phyloP scores from a whole-genome alignment of 768 basidiomycete species.

The Calocybe indica region DNA sequence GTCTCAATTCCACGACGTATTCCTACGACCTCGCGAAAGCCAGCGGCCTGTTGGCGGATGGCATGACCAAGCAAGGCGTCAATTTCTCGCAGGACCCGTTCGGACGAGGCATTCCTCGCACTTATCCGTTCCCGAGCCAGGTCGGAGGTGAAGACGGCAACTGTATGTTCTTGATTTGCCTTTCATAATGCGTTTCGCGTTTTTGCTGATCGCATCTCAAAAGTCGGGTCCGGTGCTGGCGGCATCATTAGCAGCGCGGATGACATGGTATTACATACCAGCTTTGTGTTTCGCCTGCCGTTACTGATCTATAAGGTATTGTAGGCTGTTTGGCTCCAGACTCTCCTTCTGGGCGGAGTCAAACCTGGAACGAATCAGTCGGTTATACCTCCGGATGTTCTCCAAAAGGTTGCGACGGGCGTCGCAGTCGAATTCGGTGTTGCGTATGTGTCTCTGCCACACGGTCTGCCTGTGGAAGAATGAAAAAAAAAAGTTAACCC shows the following conservation, averaged over 20 bases:
- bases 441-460: neutral
- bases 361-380: conserved; percentile 17
- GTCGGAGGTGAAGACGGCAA: too few relatives aligned
- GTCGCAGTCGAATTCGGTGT: conserved; percentile 12
- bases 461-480: too few relatives aligned
- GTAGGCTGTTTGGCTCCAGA: conserved; percentile 19
- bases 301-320: neutral
- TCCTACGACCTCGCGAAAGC: conserved; percentile 19
- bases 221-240: conserved; percentile 14
- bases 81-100: conserved; percentile 8
- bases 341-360: conserved; percentile 16
- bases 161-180: neutral
- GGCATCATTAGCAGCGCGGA: conserved; percentile 16
- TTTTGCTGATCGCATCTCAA: neutral
- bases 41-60: conserved; percentile 20
- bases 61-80: conserved; percentile 13
- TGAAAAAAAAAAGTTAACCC: neutral
- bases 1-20: conserved; percentile 22
- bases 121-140: too few relatives aligned
- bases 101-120: neutral
- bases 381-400: conserved; percentile 18
- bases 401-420: conserved; percentile 16
- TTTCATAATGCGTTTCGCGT: neutral
- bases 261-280: conserved; percentile 11
- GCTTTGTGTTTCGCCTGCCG: conserved; percentile 1